Evolutionary conservation across 2,329 filamentous ascomycete genomes (phyloP), one percentile per base, ranked within the genome.

Genomic region (Xylariaceae sp.): DNA sequence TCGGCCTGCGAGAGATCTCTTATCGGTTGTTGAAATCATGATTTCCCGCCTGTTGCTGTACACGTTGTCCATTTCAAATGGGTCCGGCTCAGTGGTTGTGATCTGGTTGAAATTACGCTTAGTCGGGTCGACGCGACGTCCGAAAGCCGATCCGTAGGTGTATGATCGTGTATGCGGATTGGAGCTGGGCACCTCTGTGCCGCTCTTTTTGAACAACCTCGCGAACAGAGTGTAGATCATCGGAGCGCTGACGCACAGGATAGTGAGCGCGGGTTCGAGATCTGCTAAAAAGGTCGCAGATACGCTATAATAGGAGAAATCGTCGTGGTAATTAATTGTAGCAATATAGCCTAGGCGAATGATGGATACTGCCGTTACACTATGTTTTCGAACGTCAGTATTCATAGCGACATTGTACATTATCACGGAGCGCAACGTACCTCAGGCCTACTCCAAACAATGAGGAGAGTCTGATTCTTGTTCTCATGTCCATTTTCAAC

Each of bases 241-340:
- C 42, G 58, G 58, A n/a, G 59, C 50, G 34, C 58, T 59, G 36
- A 60, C 53, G 42, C 56, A 60, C n/a, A 57, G 11, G n/a, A 60
- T 57, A 3, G 56, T 59, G 28, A 50, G 42, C 2, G 45, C 48
- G 3, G 56, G 54, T 39, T 60, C 58, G 17, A 60, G 31, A 14
- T 46, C 46, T 12, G 58, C 58, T 9, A 60, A 34, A 18, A 59
- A 60, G 7, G 56, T 60, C 6, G 58, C 47, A 12, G 43, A 36
- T 6, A 59, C 56, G 16, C 52, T 57, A 18, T 55, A 51, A 33
- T 52, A 59, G n/a, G 58, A 59, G 50, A 60, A 60, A 31, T 57
- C 56, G 36, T 56, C 14, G 42, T 57, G 52, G 22, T 60, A 60
- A 39, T 60, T 41, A 17, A 60, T 59, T 11, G 48, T 55, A 31